Evolutionary conservation across 495 filamentous ascomycete genomes (phyloP).

Genomic region (Alectoria sarmentosa): DNA sequence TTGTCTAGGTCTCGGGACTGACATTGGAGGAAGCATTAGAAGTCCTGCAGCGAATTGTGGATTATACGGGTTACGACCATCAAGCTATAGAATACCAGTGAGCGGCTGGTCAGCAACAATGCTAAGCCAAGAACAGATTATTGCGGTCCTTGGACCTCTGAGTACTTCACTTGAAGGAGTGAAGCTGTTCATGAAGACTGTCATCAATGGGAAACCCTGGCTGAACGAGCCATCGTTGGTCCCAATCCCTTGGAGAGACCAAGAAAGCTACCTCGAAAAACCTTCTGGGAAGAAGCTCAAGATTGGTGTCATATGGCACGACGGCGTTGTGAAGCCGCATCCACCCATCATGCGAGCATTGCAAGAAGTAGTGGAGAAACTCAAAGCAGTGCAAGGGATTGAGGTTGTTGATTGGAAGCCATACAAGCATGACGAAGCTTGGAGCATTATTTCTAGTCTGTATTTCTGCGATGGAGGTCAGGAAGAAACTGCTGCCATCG

Average conservation of each 20-base stretch:
- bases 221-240: constrained; percentile 50
- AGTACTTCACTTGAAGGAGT: constrained; percentile 54
- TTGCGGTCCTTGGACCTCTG: constrained; percentile 56
- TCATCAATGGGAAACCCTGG: constrained; percentile 57
- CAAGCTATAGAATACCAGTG: constrained; percentile 27
- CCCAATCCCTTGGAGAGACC: constrained; percentile 52
- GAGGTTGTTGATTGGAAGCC: constrained; percentile 60
- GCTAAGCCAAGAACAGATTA: constrained; percentile 51
- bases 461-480: constrained; percentile 51
- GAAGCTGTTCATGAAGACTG: constrained; percentile 54
- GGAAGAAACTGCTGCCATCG: constrained; percentile 39
- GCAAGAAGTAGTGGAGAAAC: constrained; percentile 45
- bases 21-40: constrained; percentile 36
- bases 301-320: constrained; percentile 62
- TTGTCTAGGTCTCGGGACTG: constrained; percentile 35
- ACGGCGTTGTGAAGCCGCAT: constrained; percentile 63
- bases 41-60: constrained; percentile 31
- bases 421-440: constrained; percentile 53
- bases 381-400: constrained; percentile 42
- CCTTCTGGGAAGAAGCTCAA: constrained; percentile 44
- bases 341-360: constrained; percentile 61
- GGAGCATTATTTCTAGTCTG: constrained; percentile 50
- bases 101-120: constrained; percentile 36
- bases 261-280: constrained; percentile 23
- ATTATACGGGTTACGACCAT: constrained; percentile 32